Base-by-base conservation (phyloP, 1,284 basidiomycete genomes). In the Schizopora paradoxa region DNA sequence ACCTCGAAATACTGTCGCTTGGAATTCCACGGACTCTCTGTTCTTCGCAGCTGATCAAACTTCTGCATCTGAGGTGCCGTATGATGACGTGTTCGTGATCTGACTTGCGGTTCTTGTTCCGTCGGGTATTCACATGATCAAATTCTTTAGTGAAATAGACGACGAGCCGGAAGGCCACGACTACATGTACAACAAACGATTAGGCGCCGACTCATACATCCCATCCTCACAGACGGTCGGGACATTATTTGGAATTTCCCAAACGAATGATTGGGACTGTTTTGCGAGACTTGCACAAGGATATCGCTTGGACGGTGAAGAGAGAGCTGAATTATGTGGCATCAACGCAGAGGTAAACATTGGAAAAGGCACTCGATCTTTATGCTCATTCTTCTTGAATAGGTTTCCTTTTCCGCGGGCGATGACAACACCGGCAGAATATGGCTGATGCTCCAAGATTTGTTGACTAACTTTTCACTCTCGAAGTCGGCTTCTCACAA, bases 41-140 rank as follows among this genome's bases (percentile, higher is more conserved):
- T 72, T 79, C 1, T 90, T 91, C 54, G 81, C 84, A 4, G 60
- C 78, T 1, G 86, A 88, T 50, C 65, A 66, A 14, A 73, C 72
- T 43, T 61, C 62, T 16, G 61, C 61, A 25, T 86, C 80, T 67
- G 89, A 91, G 56, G 63, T 86, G 0, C 91, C 91, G 0, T 93
- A 87, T 54, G 91, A 93, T 55, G 91, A 93, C 58, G 59, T 86
- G 89, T 91, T 58, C 57, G 83, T 66, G 11, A 4, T n/a, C 21
- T 3, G 16, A 33, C 2, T n/a, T 45, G 44, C 3, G n/a, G 25
- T 6, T 47, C 43, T 42, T 53, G 13, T 18, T 39, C n/a, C 5
- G 31, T 26, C 8, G 25, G 16, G 29, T 46, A 14, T 19, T 31
- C 31, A 36, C 16, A 33, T 52, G 13, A 41, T 19, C 14, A 11